Base-by-base conservation (phyloP, 768 basidiomycete species). In the Tulasnella calospora region DNA sequence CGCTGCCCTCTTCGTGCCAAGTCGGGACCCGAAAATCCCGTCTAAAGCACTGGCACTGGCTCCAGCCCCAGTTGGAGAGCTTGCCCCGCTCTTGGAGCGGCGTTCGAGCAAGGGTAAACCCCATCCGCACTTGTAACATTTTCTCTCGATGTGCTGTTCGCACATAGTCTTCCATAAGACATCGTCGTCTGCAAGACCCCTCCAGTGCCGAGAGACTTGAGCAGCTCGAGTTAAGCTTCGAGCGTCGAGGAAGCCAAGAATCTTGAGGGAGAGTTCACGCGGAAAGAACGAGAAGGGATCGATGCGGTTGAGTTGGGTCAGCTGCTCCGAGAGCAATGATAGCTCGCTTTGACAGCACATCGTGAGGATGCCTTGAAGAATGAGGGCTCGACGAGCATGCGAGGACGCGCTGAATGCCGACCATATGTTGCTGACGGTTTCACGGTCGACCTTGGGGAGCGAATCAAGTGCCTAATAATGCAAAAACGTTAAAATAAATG, bases 271-370 rank as follows among this genome's bases (percentile, higher is more conserved):
- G 82, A 98, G 89, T 84, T 99, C 97, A 79, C 94, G 91, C 2
- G 98, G 98, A 71, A 99, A 89, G 80, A 95, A 89, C 70, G 88
- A 86, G 85, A 99, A 95, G 13, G 97, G 98, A 84, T 99, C 98
- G 84, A 99, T 92, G 81, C 98, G 92, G 84, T 98, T 98, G 81
- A 98, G 91, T 81, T 94, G 91, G 44, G 91, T 87, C 79, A 99
- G 93, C 75, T 95, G 92, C 80, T 98, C 94, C 40, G 95, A 92
- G 79, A 99, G 92, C 73, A 98, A 92, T 36, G 98, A 98, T 38
- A 99, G 91, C 83, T 99, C 96, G 71, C 94, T 96, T 87, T 98
- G 98, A 85, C 98, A 99, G 84, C 96, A 99, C 95, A 99, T 99
- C 21, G 98, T 98, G 81, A 99, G 90, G 79, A 99, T 89, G 55